A percentile compares a stretch with the other conserved stretches of the same genome.
phyloP scores from a whole-genome alignment of 306 rosid species.

The Dryas drummondii region DNA sequence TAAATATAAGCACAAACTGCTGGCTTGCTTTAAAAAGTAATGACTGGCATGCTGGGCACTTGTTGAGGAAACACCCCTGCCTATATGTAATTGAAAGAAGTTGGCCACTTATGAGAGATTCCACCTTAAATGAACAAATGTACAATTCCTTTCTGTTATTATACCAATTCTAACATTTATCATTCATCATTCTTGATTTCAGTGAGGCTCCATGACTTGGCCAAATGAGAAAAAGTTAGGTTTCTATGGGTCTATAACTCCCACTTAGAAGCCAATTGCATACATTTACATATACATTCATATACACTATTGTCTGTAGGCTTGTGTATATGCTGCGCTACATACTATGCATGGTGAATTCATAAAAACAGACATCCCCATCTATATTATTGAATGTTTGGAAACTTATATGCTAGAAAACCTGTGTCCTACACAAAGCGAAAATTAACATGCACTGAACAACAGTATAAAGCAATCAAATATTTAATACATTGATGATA shows the following conservation, averaged over 20 bases:
- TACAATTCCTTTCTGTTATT: neutral
- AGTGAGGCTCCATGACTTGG: neutral
- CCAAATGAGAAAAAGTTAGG: too few relatives aligned
- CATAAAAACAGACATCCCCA: neutral
- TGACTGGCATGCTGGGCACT: slow-evolving; percentile 14
- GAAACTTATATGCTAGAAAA: neutral
- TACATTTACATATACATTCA: too few relatives aligned
- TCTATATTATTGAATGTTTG: neutral
- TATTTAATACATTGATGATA: neutral
- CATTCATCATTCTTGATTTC: slow-evolving; percentile 1
- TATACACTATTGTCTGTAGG: neutral
- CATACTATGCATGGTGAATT: neutral
- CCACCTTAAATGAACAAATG: neutral
- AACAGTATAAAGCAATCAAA: neutral
- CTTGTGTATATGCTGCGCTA: neutral
- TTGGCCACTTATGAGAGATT: neutral
- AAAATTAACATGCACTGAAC: neutral
- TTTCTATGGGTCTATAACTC: neutral
- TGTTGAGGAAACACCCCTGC: slow-evolving; percentile 14
- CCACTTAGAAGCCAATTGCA: neutral
- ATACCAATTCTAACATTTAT: slow-evolving; percentile 1
- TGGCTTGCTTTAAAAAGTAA: slow-evolving; percentile 2
- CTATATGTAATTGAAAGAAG: slow-evolving; percentile 1
- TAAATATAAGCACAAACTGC: slow-evolving; percentile 4
- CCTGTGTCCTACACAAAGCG: neutral